These are phyloP conservation scores for Canavalia ensiformis DNA, from an alignment of 306 rosid genomes.

Conservation along the genomic window DNA sequence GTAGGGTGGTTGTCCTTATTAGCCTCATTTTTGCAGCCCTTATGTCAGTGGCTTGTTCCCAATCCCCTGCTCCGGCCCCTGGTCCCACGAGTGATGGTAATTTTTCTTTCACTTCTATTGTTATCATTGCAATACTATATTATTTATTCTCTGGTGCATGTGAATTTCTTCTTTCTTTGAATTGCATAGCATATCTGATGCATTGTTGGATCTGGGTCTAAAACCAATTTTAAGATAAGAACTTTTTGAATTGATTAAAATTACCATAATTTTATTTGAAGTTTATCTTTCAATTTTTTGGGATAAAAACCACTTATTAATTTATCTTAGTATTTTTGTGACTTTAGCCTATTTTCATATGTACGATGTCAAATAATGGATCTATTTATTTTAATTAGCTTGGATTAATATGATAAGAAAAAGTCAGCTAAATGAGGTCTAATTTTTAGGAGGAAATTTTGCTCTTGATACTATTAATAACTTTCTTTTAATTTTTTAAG, in stretches of 20 bases:
- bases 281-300: not conserved
- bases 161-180: not conserved
- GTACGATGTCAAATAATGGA: no score
- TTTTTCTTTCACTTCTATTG: not conserved
- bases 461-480: no score
- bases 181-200: not conserved
- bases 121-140: not conserved
- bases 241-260: no score
- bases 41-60: constrained; percentile 55
- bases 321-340: not conserved
- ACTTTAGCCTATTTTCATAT: no score
- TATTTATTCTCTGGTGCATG: not conserved
- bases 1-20: constrained; percentile 41
- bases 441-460: no score
- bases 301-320: not conserved
- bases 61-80: constrained; percentile 55
- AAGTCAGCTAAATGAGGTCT: no score
- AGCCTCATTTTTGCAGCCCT: constrained; percentile 54
- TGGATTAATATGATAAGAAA: no score
- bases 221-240: no score
- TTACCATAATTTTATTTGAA: not conserved
- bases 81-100: constrained; percentile 65
- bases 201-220: no score
- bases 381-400: no score
- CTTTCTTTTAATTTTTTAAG: no score